Evolutionary conservation across 2,329 filamentous ascomycete genomes (phyloP).

Genomic region (Xylaria multiplex): DNA sequence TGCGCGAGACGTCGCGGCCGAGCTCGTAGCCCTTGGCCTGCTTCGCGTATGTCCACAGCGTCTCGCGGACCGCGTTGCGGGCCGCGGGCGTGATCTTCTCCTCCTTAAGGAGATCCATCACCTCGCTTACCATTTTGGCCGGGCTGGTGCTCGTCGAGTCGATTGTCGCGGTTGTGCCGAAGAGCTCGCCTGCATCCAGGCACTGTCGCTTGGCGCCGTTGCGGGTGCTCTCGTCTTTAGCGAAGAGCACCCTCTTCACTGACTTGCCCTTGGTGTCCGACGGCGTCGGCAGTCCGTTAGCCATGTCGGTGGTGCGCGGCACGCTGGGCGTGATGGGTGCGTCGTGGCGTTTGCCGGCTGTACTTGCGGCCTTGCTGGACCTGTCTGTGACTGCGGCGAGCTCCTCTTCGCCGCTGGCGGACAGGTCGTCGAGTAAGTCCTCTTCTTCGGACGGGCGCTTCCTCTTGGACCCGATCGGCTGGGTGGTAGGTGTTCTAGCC

Average conservation of each 20-base stretch:
- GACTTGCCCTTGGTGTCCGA: conserved; percentile 37
- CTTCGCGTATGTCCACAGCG: conserved; percentile 66
- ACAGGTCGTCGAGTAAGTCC: conserved; percentile 44
- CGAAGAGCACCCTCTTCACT: conserved; percentile 39
- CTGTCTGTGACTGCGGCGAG: conserved; percentile 40
- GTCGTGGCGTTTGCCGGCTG: conserved; percentile 13
- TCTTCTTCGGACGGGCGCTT: conserved; percentile 43
- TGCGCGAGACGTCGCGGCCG: conserved; percentile 73
- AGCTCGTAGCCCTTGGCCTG: conserved; percentile 69
- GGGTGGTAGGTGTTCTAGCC: conserved; percentile 27
- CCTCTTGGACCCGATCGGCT: conserved; percentile 39
- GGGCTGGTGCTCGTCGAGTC: conserved; percentile 37
- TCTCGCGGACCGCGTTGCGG: conserved; percentile 51
- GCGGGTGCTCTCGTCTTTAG: not conserved
- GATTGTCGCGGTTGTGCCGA: conserved; percentile 32
- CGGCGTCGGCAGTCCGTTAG: conserved; percentile 45
- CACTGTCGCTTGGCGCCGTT: conserved; percentile 38
- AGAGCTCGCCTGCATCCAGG: conserved; percentile 34
- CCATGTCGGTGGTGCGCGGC: conserved; percentile 23
- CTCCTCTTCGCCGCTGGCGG: conserved; percentile 45
- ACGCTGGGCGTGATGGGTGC: conserved; percentile 26
- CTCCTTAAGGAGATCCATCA: conserved; percentile 61
- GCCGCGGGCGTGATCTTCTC: conserved; percentile 54
- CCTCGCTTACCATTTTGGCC: conserved; percentile 54
- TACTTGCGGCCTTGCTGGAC: conserved; percentile 25